Conservation (phyloP, 192 early-diverging fungal species). For the Linnemannia schmuckeri region DNA sequence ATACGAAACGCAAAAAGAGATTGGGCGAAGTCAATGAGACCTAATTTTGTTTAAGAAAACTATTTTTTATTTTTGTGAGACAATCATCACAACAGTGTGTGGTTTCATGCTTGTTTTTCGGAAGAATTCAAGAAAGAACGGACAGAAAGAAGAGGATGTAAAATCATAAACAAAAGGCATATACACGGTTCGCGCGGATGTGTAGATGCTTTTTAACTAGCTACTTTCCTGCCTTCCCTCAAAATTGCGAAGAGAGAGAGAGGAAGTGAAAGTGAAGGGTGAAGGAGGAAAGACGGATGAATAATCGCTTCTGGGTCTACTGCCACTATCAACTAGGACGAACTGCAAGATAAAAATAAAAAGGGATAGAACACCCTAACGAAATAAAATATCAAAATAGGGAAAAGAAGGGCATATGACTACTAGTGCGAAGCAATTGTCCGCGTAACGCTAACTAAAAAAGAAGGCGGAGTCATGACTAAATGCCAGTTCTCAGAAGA, state of each 20-base stretch:
- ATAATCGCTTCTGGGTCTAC: neutral
- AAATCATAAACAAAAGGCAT: neutral
- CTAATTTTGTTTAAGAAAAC: neutral
- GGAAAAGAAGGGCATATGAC: neutral
- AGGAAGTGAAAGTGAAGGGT: too few relatives aligned
- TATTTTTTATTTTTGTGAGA: conserved; percentile 1
- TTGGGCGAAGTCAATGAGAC: neutral
- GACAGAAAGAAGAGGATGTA: neutral
- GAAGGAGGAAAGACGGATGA: neutral
- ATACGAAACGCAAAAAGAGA: neutral
- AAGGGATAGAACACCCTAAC: neutral
- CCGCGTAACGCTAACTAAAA: neutral
- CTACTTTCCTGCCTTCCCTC: too few relatives aligned
- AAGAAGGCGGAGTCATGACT: neutral
- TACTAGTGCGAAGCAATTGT: neutral
- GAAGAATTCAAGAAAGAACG: neutral
- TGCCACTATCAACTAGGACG: neutral
- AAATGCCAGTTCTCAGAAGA: neutral
- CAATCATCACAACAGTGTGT: neutral
- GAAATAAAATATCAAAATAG: neutral
- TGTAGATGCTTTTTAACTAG: too few relatives aligned
- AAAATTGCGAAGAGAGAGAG: too few relatives aligned
- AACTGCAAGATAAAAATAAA: neutral
- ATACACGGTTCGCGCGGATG: too few relatives aligned
- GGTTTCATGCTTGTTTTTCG: neutral